Base-by-base conservation (phyloP, 331 rosid species). In the Pyracantha coccinea region DNA sequence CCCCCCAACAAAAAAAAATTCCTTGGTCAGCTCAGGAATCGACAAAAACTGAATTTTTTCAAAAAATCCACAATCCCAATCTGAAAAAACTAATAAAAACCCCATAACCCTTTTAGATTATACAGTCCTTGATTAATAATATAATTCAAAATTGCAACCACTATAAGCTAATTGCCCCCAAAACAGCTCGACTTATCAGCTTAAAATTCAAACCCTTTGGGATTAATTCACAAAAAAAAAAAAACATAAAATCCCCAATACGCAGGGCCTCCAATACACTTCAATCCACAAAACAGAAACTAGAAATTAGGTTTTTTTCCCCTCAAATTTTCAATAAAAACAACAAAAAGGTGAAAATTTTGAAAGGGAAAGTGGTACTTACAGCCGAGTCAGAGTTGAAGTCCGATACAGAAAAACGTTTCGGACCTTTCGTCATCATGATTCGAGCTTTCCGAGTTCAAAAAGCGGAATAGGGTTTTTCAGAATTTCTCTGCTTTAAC, bases 381-480 rank as follows among this genome's bases (percentile, higher is more conserved):
- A 95, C 97, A 35, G 80, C 62, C 23, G 90, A 75, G 73, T 90
- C 97, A 80, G 86, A 79, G 72, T 64, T 85, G 20, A 89, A 82
- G 69, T 95, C 93, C 45, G 97, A 82, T 41, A 78, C 66, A 38
- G 83, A 89, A 29, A 91, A 78, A 77, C 91, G 99, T 72, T 95
- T 95, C 32, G 97, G 74, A 57, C 97, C 99, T 85, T 73, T 84
- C 50, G n/a, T 31, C 96, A 91, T 89, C 71, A 66, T 73, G 75
- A 71, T 70, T 17, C 14, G n/a, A 9, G 66, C 54, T 79, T 66
- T 71, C 67, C 2, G 4, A n/a, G 21, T 61, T 17, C 50, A 54
- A 41, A 38, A 78, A 59, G 71, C 35, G 23, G 45, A 71, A 29
- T 74, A 72, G 76, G 81, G 78, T 72, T 79, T 68, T 79, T 69